These are phyloP conservation scores for Penicillium sp. DNA, from an alignment of 2,329 filamentous ascomycete genomes.

Conservation along the genomic window DNA sequence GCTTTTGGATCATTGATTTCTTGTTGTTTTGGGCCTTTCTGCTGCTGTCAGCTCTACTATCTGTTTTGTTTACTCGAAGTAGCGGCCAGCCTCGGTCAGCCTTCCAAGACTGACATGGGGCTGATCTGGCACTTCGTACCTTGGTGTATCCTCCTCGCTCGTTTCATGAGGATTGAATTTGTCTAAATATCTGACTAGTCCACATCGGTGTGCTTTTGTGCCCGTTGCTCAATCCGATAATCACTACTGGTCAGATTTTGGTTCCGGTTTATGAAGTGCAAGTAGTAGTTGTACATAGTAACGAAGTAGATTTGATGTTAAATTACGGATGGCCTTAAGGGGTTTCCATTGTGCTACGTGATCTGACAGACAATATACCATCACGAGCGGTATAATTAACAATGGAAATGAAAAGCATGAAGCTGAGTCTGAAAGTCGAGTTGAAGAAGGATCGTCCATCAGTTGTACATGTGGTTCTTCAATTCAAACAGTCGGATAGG, in stretches of 20 bases:
- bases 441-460: background rate
- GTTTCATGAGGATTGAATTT: background rate
- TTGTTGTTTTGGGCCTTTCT: background rate
- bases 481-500: no score
- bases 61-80: background rate
- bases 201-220: background rate
- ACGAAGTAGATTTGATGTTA: background rate
- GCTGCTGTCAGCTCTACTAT: background rate
- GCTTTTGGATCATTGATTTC: background rate
- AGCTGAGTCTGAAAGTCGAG: background rate
- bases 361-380: no score
- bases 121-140: background rate
- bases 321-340: background rate
- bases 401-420: background rate
- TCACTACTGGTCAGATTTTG: background rate
- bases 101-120: background rate
- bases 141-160: background rate
- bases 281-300: background rate
- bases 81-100: background rate
- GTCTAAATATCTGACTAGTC: background rate
- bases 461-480: background rate
- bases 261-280: background rate
- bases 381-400: no score
- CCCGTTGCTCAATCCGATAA: background rate
- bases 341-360: no score